These are phyloP conservation scores for Schizophyllum commune DNA, from an alignment of 1,284 basidiomycete genomes.

Conservation along the genomic window DNA sequence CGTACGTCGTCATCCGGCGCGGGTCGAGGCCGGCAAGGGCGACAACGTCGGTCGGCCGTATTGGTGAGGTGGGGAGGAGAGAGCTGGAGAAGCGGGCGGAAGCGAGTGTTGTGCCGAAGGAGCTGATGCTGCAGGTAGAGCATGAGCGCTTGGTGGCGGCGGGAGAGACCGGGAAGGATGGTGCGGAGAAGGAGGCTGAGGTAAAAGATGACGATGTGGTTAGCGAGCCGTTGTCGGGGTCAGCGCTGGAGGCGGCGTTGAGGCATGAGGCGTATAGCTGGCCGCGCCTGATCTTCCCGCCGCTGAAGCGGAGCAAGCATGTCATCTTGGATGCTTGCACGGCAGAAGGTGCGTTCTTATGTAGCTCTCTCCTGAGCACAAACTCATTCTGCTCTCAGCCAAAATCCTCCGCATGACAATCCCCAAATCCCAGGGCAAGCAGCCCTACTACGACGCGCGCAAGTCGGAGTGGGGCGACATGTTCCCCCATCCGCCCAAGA, in stretches of 20 bases:
- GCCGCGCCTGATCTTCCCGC: slow-evolving; percentile 88
- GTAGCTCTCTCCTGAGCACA: too few species aligned
- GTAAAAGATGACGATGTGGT: not conserved
- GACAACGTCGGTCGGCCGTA: slow-evolving; percentile 45
- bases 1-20: slow-evolving; percentile 85
- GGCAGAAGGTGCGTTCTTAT: slow-evolving; percentile 65
- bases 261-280: slow-evolving; percentile 71
- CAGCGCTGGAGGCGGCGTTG: slow-evolving; percentile 40
- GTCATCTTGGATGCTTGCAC: slow-evolving; percentile 90
- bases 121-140: slow-evolving; percentile 39
- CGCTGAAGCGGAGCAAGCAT: slow-evolving; percentile 89
- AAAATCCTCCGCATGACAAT: slow-evolving; percentile 88
- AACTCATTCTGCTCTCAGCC: slow-evolving; percentile 35
- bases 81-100: slow-evolving; percentile 32
- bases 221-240: slow-evolving; percentile 13
- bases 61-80: slow-evolving; percentile 53
- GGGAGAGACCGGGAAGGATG: slow-evolving; percentile 9
- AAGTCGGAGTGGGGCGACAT: slow-evolving; percentile 93
- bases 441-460: slow-evolving; percentile 91
- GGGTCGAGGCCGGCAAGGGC: slow-evolving; percentile 56
- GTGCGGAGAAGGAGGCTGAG: not conserved
- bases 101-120: slow-evolving; percentile 26
- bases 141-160: slow-evolving; percentile 12
- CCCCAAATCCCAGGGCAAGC: slow-evolving; percentile 89
- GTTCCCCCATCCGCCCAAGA: slow-evolving; percentile 84